A percentile compares a stretch with the other conserved stretches of the same genome.
These are phyloP conservation scores for Ogataea neopini DNA, from an alignment of 805 yeast species.

Conservation along the genomic window DNA sequence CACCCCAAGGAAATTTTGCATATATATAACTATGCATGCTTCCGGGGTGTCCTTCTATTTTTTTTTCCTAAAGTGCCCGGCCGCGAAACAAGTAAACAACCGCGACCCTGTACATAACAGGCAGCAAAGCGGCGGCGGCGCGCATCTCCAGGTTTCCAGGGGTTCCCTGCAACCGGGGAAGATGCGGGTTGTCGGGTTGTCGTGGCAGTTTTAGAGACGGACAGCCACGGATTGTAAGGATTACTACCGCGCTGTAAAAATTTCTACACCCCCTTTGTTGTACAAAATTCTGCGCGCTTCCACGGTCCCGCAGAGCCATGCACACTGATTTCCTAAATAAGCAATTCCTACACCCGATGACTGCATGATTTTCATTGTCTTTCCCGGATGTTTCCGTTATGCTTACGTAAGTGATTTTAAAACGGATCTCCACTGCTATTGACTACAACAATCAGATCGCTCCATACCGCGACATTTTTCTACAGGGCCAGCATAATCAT, in stretches of 20 bases:
- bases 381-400: conserved; percentile 8
- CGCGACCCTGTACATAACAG: background rate
- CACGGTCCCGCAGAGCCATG: conserved; percentile 6
- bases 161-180: background rate
- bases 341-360: conserved; percentile 1
- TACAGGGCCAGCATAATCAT: background rate
- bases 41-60: conserved; percentile 9
- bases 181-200: background rate
- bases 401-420: background rate
- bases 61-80: conserved; percentile 7
- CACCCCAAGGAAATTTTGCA: conserved; percentile 9
- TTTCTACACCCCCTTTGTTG: background rate
- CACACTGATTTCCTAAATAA: background rate
- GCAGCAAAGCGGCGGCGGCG: background rate
- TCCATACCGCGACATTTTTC: conserved; percentile 5
- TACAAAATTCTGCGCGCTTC: conserved; percentile 2
- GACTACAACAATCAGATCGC: conserved; percentile 1
- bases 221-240: background rate
- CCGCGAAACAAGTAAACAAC: conserved; percentile 5
- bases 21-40: conserved; percentile 13
- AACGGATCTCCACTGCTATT: conserved; percentile 4
- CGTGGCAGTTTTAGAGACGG: background rate
- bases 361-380: background rate
- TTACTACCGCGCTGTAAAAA: background rate
- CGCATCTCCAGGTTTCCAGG: background rate